A percentile compares a stretch with the other conserved stretches of the same genome.
These are phyloP conservation scores for Teunomyces kruisii DNA, from an alignment of 805 yeast species.

Conservation along the genomic window DNA sequence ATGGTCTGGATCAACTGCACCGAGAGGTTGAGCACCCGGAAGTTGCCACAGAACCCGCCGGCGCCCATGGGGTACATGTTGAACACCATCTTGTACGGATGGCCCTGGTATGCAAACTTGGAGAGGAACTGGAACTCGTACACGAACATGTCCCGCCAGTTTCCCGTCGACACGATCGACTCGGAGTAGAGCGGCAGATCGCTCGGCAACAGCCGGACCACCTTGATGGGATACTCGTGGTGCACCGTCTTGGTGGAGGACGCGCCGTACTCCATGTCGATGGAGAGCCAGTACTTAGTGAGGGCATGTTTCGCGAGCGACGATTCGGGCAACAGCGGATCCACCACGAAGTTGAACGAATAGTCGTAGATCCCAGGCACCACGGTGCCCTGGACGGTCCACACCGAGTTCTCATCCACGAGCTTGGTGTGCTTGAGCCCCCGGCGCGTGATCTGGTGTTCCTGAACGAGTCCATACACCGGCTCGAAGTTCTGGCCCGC, in stretches of 20 bases:
- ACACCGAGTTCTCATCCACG: neutral
- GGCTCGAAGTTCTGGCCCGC: slow-evolving; percentile 1
- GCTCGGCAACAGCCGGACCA: neutral
- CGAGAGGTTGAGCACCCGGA: neutral
- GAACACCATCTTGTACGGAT: neutral
- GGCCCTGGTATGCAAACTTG: slow-evolving; percentile 14
- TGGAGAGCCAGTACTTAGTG: slow-evolving; percentile 1
- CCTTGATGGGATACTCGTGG: neutral
- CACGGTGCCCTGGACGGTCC: neutral
- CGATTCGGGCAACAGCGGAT: slow-evolving; percentile 12
- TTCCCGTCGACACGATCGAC: slow-evolving; percentile 15
- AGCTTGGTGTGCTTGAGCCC: slow-evolving; percentile 2
- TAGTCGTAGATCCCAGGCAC: slow-evolving; percentile 13
- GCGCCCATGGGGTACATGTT: neutral
- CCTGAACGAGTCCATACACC: neutral
- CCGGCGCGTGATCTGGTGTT: neutral
- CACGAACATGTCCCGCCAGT: slow-evolving; percentile 16
- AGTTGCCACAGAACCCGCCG: neutral
- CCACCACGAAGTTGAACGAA: slow-evolving; percentile 13
- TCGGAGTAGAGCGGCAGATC: neutral
- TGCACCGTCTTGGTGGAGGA: neutral
- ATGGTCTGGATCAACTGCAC: neutral
- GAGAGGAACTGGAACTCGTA: slow-evolving; percentile 16
- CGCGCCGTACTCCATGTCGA: neutral
- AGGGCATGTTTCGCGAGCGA: slow-evolving; percentile 1